Evolutionary conservation across 352 stramenopile genomes (phyloP).

Genomic region (Phytopythium delawarense): DNA sequence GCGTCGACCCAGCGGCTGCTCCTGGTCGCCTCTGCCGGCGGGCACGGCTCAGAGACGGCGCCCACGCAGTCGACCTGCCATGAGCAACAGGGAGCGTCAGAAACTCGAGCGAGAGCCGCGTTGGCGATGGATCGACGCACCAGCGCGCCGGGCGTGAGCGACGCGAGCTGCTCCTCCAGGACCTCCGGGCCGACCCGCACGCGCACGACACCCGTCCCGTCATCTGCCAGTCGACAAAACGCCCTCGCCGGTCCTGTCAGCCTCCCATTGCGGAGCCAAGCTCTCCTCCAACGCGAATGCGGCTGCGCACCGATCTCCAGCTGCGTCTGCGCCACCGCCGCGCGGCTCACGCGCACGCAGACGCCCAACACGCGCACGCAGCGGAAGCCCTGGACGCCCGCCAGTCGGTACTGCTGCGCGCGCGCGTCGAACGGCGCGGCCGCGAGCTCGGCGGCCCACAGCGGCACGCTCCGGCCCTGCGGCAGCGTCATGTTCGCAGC

Average conservation of each 20-base stretch:
- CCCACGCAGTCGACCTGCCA: conserved; percentile 39
- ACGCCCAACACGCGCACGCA: conserved; percentile 31
- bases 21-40: conserved; percentile 11
- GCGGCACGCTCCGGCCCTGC: conserved; percentile 10
- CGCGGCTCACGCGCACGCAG: conserved; percentile 8
- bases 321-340: conserved; percentile 4
- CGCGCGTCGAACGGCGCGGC: conserved; percentile 16
- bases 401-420: conserved; percentile 17
- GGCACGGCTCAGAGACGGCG: conserved; percentile 19
- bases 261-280: neutral
- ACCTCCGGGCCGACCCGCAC: conserved; percentile 17
- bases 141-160: conserved; percentile 26
- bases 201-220: conserved; percentile 29
- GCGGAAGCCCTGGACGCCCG: conserved; percentile 10
- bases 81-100: too few relatives aligned
- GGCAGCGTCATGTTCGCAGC: neutral
- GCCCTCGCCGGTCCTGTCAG: neutral
- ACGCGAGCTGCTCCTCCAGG: conserved; percentile 2
- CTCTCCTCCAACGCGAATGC: neutral
- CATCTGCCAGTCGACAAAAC: conserved; percentile 15
- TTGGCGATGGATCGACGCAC: conserved; percentile 8
- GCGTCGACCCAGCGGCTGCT: conserved; percentile 29
- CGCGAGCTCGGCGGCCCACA: conserved; percentile 31
- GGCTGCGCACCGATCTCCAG: conserved; percentile 26
- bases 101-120: too few relatives aligned